Evolutionary conservation across 768 basidiomycete genomes (phyloP).

Genomic region (Mycena chlorophos): DNA sequence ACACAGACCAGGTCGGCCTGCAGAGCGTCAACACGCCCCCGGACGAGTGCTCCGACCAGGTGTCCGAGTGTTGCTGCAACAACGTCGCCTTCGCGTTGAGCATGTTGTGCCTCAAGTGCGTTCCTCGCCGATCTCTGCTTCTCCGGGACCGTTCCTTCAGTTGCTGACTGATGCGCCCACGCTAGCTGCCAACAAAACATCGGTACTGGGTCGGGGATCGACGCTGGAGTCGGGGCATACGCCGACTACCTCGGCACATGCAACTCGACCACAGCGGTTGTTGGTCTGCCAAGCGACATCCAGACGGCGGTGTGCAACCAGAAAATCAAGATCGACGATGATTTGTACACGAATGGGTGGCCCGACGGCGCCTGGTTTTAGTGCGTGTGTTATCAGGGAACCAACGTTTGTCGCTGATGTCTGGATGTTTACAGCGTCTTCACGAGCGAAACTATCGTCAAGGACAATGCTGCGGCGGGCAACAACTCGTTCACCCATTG

Average conservation of each 20-base stretch:
- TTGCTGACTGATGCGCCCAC: too few species aligned
- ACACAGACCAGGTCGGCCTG: slow-evolving; percentile 20
- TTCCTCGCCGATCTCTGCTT: not conserved
- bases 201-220: slow-evolving; percentile 1
- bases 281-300: slow-evolving; percentile 21
- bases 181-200: slow-evolving; percentile 26
- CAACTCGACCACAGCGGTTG: not conserved
- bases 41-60: slow-evolving; percentile 27
- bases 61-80: slow-evolving; percentile 27
- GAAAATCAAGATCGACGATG: slow-evolving; percentile 22
- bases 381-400: too few species aligned
- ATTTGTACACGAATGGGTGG: slow-evolving; percentile 20
- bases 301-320: slow-evolving; percentile 26
- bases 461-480: slow-evolving; percentile 17
- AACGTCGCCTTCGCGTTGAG: slow-evolving; percentile 24
- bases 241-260: slow-evolving; percentile 13
- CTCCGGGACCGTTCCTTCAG: not conserved
- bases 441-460: slow-evolving; percentile 19
- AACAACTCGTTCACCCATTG: slow-evolving; percentile 25
- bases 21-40: slow-evolving; percentile 23
- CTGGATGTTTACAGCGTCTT: slow-evolving; percentile 5
- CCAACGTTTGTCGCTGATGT: too few species aligned
- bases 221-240: slow-evolving; percentile 23
- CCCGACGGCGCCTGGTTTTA: slow-evolving; percentile 19
- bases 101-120: slow-evolving; percentile 30